Conservation (phyloP, 2,329 filamentous ascomycete species). For the Exophiala oligosperma region DNA sequence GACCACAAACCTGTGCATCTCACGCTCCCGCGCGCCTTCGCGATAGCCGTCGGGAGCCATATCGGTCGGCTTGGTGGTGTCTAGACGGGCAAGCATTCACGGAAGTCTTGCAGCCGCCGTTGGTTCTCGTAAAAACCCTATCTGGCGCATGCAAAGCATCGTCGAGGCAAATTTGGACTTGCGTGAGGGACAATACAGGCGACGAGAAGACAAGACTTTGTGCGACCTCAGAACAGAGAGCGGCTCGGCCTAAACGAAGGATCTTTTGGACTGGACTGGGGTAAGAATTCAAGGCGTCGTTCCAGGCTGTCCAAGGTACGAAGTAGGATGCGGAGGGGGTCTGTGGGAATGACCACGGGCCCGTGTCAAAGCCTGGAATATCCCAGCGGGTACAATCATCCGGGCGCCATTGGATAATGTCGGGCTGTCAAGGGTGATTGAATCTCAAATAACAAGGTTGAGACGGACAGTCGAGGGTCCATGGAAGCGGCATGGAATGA, state of each 20-base stretch:
- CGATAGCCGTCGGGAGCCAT: slow-evolving; percentile 25
- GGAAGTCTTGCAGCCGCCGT: neutral
- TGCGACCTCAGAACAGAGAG: too few species aligned
- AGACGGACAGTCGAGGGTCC: neutral
- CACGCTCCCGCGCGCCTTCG: slow-evolving; percentile 25
- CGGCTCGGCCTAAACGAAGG: too few species aligned
- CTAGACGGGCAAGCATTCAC: neutral
- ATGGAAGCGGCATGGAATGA: neutral
- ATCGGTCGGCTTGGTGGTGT: neutral
- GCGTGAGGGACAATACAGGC: neutral
- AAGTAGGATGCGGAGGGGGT: neutral
- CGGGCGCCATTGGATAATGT: too few species aligned
- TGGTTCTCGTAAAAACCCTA: neutral
- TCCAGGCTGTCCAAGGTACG: neutral
- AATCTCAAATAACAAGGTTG: too few species aligned
- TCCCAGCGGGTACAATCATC: too few species aligned
- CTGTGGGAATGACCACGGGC: neutral
- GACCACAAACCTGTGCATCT: slow-evolving; percentile 21
- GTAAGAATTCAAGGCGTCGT: neutral
- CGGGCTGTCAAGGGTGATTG: neutral
- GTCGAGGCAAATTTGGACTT: neutral
- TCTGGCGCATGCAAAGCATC: neutral
- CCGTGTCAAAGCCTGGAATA: neutral
- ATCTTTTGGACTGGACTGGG: too few species aligned
- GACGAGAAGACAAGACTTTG: neutral